Evolutionary conservation across 306 rosid genomes (phyloP), one percentile per base, ranked within the genome.

Genomic region (Prunus fruticosa): DNA sequence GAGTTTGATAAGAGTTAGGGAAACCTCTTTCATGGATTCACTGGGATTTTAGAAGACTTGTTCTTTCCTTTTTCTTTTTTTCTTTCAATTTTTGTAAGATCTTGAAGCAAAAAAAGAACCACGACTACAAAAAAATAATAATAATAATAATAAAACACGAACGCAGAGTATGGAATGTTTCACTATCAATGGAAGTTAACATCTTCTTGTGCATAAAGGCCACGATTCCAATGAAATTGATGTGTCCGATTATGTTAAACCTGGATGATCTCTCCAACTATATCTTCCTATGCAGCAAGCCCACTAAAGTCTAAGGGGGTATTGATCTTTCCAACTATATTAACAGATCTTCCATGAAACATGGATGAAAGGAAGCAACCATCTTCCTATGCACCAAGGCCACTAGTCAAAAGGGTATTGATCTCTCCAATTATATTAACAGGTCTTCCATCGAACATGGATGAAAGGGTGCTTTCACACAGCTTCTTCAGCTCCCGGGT

Each of bases 351-450:
- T 73, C 64, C 4, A 47, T 14, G 12, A 57, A 41, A 16, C 9
- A 57, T 23, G 23, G 25, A 50, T 9, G 45, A 50, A 38, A 50
- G 38, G 71, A 16, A 12, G 22, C 23, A 51, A 53, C 23, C 27
- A 67, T 77, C 76, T 13, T 34, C 67, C 83, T 81, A 93, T 16
- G 90, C 89, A 76, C 90, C 89, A 68, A 86, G 78, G 72, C 94
- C 91, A 76, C 96, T 90, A 27, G 84, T 78, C 77, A 90, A 65
- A 41, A 88, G 67, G 28, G 89, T 30, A 61, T 91, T 93, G 62
- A 93, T 91, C 79, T 93, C 98, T n/a, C 98, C 98, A n/a, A 91
- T 93, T 73, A 93, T 90, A 83, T 90, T 87, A 46, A 93, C 97
- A 19, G 94, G 96, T 52, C 98, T 89, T 72, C 97, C 98, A 73